These are phyloP conservation scores for Spinacia oleracea DNA, from an alignment of 179 eudicot species.

Conservation along the genomic window DNA sequence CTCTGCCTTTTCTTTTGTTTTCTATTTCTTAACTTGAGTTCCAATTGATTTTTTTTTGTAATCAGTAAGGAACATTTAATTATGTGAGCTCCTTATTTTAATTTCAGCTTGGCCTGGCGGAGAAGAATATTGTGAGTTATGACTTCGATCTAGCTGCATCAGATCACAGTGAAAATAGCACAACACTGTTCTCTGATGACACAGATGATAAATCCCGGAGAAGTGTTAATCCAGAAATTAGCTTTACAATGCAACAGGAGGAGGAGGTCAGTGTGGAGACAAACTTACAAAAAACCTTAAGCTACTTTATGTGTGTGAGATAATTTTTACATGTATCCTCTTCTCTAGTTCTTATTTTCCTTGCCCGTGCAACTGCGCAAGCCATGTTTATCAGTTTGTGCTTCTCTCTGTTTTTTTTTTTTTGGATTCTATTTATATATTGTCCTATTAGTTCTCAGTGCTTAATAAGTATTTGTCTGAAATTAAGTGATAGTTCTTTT, in stretches of 20 bases:
- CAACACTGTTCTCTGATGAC: constrained; percentile 93
- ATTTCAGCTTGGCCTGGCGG: constrained; percentile 89
- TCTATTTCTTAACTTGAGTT: constrained; percentile 10
- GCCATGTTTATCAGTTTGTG: neutral
- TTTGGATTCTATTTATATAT: neutral
- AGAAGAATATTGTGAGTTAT: constrained; percentile 76
- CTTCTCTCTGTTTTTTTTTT: neutral
- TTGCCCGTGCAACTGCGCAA: no score
- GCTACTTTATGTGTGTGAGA: neutral
- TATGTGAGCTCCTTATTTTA: constrained; percentile 12
- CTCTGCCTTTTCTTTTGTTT: constrained; percentile 6
- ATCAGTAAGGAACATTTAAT: neutral
- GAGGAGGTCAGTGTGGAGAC: constrained; percentile 50
- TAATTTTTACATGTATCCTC: neutral
- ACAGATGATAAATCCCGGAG: constrained; percentile 81
- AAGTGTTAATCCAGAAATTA: constrained; percentile 60
- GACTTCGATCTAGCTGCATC: constrained; percentile 75
- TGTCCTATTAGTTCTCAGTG: neutral
- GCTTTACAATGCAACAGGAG: constrained; percentile 51
- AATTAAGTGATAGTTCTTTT: neutral
- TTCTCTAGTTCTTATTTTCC: neutral
- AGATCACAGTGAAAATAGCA: constrained; percentile 93
- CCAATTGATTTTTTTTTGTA: neutral
- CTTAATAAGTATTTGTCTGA: neutral
- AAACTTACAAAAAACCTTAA: neutral